Percentiles rank a stretch among this genome's conserved stretches.
These are phyloP conservation scores for Collybia nuda DNA, from an alignment of 768 basidiomycete genomes.

Conservation along the genomic window DNA sequence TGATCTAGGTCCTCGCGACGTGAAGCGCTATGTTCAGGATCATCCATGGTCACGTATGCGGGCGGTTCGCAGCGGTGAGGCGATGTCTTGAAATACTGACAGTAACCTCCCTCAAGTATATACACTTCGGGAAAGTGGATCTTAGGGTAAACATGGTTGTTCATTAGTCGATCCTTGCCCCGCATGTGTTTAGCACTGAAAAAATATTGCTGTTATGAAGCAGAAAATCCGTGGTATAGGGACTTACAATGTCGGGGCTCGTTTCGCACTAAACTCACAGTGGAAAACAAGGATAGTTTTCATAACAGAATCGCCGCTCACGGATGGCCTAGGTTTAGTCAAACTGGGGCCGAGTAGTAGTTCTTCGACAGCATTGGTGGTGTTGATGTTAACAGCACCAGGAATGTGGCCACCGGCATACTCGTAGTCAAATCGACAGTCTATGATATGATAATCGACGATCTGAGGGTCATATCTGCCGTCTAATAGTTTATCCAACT, in stretches of 20 bases:
- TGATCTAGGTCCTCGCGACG: conserved; percentile 88
- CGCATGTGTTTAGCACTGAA: conserved; percentile 90
- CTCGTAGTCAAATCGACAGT: conserved; percentile 98
- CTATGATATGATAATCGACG: conserved; percentile 76
- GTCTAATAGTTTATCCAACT: conserved; percentile 80
- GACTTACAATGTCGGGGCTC: conserved; percentile 93
- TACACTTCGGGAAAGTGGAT: conserved; percentile 97
- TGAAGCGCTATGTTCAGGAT: conserved; percentile 77
- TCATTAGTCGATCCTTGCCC: conserved; percentile 84
- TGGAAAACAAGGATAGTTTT: conserved; percentile 95
- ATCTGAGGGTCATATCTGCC: conserved; percentile 71
- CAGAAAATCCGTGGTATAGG: background rate
- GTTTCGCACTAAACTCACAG: conserved; percentile 95
- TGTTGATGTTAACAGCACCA: conserved; percentile 91
- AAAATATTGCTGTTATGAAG: conserved; percentile 1
- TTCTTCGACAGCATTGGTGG: conserved; percentile 74
- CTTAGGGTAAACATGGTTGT: conserved; percentile 86
- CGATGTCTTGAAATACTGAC: conserved; percentile 75
- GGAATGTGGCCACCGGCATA: conserved; percentile 91
- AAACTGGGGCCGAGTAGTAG: conserved; percentile 63
- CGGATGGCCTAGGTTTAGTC: conserved; percentile 61
- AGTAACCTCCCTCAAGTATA: conserved; percentile 95
- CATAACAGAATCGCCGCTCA: conserved; percentile 69
- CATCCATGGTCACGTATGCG: conserved; percentile 93
- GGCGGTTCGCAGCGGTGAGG: conserved; percentile 73